Evolutionary conservation across 805 yeast species (phyloP), one percentile per base, ranked within the genome.

Genomic region (Candida vartiovaarae): DNA sequence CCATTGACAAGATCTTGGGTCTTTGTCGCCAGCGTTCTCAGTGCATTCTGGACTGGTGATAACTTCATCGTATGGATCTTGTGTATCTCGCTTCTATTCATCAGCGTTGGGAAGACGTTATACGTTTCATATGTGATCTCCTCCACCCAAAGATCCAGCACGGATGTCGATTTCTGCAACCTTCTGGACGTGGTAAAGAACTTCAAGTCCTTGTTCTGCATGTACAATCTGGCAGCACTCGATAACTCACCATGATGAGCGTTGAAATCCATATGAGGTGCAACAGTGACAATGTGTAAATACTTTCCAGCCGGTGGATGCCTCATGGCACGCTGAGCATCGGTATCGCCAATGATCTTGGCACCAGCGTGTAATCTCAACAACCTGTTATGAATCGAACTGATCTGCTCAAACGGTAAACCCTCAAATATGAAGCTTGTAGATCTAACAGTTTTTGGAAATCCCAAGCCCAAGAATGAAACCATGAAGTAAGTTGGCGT

Each of bases 31-130:
- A 89, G 65, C 3, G 86, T 71, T 51, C 84, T 72, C 44, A 83
- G 68, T 0, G 96, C 96, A 64, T 84, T 88, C 53, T 85, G 84
- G 46, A 87, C 68, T 10, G 96, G 96, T n/a, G 95, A 84, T 38
- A 86, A 64, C 53, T 75, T 81, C 25, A 72, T 70, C 5, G 70
- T 68, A 7, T 60, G 62, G 8, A 74, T 66, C 3, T 57, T 46
- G 48, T 72, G 74, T 51, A 88, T 76, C 57, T 84, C 93, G 52
- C 89, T 77, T 62, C 95, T 72, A 59, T 87, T 84, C 84, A 87
- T 84, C 61, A 88, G 72, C 0, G 95, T 83, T 26, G 96, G 96
- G 80, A 88, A 88, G 6, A 87, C 74, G 43, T 83, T 73, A 39
- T 61, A 67, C 0, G 95, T 84, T 50, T 80, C 86, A 66, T 79